Evolutionary conservation across 2,329 filamentous ascomycete species (phyloP).

Genomic region (Fonsecaea erecta): DNA sequence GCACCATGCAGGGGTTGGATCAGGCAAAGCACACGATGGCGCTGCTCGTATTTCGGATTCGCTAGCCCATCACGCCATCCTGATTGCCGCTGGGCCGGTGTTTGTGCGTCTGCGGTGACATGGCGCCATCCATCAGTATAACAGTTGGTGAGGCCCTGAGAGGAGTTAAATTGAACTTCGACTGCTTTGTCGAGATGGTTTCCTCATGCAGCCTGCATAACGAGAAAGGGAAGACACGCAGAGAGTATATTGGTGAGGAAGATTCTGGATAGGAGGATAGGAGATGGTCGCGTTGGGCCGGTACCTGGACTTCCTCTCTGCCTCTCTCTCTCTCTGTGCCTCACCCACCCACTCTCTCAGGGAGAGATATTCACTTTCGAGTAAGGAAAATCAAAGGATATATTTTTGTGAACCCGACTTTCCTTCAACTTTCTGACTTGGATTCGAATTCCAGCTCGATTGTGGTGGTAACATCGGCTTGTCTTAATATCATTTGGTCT

Average conservation of each 20-base stretch:
- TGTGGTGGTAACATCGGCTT: neutral
- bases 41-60: slow-evolving; percentile 4
- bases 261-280: neutral
- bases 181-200: neutral
- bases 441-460: neutral
- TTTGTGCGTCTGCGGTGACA: neutral
- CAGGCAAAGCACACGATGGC: neutral
- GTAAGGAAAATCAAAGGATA: neutral
- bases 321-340: neutral
- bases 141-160: neutral
- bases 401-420: neutral
- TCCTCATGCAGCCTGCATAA: neutral
- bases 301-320: neutral
- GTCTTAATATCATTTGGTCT: neutral
- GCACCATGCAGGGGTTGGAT: neutral
- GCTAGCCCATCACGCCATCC: neutral
- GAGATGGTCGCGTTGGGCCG: too few relatives aligned
- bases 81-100: neutral
- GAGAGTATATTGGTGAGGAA: neutral
- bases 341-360: neutral
- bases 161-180: neutral
- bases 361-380: neutral
- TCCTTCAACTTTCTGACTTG: neutral
- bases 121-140: slow-evolving; percentile 6
- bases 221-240: neutral